phyloP scores from a whole-genome alignment of 495 filamentous ascomycete genomes.

The Amphirosellinia nigrospora region DNA sequence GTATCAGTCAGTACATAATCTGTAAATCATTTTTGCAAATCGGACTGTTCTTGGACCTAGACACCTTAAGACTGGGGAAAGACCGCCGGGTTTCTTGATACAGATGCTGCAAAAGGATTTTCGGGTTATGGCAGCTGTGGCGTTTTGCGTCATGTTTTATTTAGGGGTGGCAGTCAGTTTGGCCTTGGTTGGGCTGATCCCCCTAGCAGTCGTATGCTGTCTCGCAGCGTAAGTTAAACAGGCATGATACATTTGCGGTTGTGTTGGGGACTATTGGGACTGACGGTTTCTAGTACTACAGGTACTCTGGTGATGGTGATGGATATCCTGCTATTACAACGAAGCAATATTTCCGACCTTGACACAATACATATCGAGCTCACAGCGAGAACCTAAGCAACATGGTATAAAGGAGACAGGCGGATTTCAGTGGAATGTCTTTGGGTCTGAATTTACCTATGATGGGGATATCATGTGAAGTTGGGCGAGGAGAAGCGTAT shows the following conservation, averaged over 20 bases:
- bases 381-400: neutral
- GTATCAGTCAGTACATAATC: neutral
- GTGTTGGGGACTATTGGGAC: neutral
- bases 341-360: neutral
- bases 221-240: neutral
- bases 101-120: neutral
- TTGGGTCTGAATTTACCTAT: neutral
- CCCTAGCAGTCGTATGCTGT: neutral
- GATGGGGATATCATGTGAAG: neutral
- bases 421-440: neutral
- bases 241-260: neutral
- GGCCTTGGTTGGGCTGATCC: neutral
- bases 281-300: neutral
- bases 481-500: neutral
- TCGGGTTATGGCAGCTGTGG: neutral
- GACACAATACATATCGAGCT: neutral
- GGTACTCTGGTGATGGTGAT: neutral
- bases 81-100: neutral
- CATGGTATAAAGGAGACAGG: neutral
- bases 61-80: neutral
- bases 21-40: neutral
- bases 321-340: neutral
- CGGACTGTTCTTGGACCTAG: too few species aligned
- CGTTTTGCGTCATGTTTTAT: neutral
- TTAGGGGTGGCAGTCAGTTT: neutral